Base-by-base conservation (phyloP, 345 rosid species). In the Melaleuca alternifolia region DNA sequence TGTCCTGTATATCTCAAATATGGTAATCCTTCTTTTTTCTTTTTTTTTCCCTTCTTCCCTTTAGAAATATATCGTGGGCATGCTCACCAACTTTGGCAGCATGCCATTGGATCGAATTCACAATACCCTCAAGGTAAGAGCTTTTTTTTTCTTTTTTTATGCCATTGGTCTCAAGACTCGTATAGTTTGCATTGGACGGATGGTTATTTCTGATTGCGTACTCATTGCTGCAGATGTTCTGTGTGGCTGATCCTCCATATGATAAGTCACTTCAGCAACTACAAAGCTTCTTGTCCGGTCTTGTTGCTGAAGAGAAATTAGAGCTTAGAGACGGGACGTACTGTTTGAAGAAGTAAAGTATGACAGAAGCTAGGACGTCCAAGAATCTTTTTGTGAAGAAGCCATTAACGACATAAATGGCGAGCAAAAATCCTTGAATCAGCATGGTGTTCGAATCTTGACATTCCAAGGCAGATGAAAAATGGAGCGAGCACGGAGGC, bases 71-170 rank as follows among this genome's bases (percentile, higher is more conserved):
- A 97, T 97, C 85, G 85, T 92, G 95, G 99, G 98, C 86, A 97
- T 97, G 99, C 98, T 97, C 86, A 96, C 97, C 84, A 95, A 97
- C 90, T 94, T 97, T 46, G 97, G 99, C 46, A 94, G 93, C 93
- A 95, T 95, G 99, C 93, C 96, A 71, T 89, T 94, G 86, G 98
- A 97, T 87, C 91, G 96, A 89, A 97, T 97, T 88, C 99, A 97
- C 83, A 95, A 96, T 86, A 95, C 96, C 57, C 97, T 97, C 65
- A 97, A 96, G 96, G 98, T 95, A 91, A 92, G 87, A 54, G 41
- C 51, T 37, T 56, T 83, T 56, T 87, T 48, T 54, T 50, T n/a
- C n/a, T 82, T n/a, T 7, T 16, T 77, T 57, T 6, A 46, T 44
- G 26, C 44, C 41, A 20, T 14, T 23, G 41, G 5, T 75, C 7